Base-by-base conservation (phyloP, 1,139 yeast genomes). In the Saccharomyces pastorianus region DNA sequence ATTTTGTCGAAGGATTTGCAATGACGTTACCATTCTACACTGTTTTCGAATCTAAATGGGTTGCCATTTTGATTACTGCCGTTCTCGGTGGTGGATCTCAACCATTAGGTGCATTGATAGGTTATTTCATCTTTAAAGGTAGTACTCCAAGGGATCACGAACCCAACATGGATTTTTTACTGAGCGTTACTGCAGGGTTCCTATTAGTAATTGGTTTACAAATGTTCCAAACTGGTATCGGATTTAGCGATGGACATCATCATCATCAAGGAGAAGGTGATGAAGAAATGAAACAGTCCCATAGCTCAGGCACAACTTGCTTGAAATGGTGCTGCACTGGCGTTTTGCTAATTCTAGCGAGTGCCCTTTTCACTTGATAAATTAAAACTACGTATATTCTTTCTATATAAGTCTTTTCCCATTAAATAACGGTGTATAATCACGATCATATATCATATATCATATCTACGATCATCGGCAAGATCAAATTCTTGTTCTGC, bases 1-100 rank as follows among this genome's bases (percentile, higher is more conserved):
- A 93, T 70, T 83, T 89, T 61, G 85, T 91, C n/a, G 99, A 93
- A 70, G 99, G 99, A 0, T 90, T 93, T 67, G 83, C 95, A 26
- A 90, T 93, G 88, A 89, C 96, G 20, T 76, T 91, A 55, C 99
- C 99, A 0, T 74, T 93, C 47, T 93, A 84, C 66, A 80, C 90
- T 54, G 89, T 95, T 20, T 68, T 84, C 47, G 74, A 77, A 52
- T 78, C 80, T 1, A 81, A 95, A 60, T 62, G 77, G 47, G 78
- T 80, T 60, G 96, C 97, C 0, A 73, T 89, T 25, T 58, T 77
- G 0, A 79, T 86, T 9, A 80, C 90, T 42, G 81, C 87, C 0
- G 60, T 84, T 0, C 73, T 93, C 23, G 97, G 97, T 2, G 93
- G 93, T 0, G 73, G 83, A 1, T 83, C 96, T 2, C 98, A 90